Evolutionary conservation across 352 stramenopile species (phyloP), one percentile per base, ranked within the genome.

Genomic region (Phytophthora sojae): DNA sequence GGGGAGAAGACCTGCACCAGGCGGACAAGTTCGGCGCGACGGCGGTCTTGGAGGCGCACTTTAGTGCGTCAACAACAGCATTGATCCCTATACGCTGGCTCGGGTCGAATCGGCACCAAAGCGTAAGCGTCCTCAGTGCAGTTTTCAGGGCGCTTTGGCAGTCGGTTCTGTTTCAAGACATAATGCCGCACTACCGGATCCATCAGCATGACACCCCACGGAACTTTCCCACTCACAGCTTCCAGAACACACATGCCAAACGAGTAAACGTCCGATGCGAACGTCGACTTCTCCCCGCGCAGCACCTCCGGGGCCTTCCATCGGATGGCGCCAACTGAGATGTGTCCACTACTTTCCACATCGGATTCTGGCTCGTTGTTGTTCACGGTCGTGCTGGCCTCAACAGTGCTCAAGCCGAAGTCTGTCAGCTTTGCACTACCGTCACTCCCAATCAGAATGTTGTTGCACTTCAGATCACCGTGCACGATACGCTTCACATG

Each of bases 261-360:
- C 50, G 75, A 78, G 11, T 71, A 80, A 17, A 80, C 45, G 21
- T 82, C 72, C 11, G 64, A 76, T 11, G 45, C 62, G 14, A 62
- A 60, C 5, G 71, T 39, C 4, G 25, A 11, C 4, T 60, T 61
- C 8, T 70, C 35, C 0, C 42, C 57, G 3, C 14, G 12, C 55
- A 67, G n/a, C 32, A 67, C 60, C 35, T 60, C 60, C 15, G 74
- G 74, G 21, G 70, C 61, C 17, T 62, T 69, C 74, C 74, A 70
- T 14, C 57, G 58, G 17, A 67, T 44, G 6, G 60, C 60, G n/a
- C 49, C 60, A 23, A 65, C 19, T 26, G 30, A 49, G 1, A 4
- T 4, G 6, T 37, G 6, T 2, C 12, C 6, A 26, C 12, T 17
- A 51, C n/a, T 51, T 25, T 58, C 32, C 14, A 17, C 3, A 12